These are phyloP conservation scores for Penicillium canariense DNA, from an alignment of 495 filamentous ascomycete genomes.

Conservation along the genomic window DNA sequence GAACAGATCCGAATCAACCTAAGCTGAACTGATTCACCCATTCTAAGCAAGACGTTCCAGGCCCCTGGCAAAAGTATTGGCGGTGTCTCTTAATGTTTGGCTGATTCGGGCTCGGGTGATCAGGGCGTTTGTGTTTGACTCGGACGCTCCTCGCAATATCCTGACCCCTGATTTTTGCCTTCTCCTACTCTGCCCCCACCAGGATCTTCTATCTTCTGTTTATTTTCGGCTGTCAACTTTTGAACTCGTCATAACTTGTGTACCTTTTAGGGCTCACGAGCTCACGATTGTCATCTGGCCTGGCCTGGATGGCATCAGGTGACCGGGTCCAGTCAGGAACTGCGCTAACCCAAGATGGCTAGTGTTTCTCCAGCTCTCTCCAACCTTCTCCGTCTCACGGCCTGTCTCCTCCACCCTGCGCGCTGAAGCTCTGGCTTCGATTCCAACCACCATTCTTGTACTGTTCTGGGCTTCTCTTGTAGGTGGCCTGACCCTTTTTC, in stretches of 20 bases:
- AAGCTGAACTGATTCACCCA: not conserved
- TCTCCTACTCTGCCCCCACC: not conserved
- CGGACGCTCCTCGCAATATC: not conserved
- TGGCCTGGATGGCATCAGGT: not conserved
- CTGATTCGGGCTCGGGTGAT: not conserved
- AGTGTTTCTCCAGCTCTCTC: constrained; percentile 26
- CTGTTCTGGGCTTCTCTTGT: constrained; percentile 45
- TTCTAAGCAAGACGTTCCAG: not conserved
- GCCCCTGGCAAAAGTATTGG: not conserved
- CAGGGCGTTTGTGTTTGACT: constrained; percentile 13
- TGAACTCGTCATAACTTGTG: not conserved
- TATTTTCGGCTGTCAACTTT: not conserved
- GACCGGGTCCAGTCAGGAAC: constrained; percentile 4
- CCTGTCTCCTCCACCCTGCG: constrained; percentile 9
- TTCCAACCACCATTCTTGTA: constrained; percentile 23
- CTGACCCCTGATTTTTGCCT: not conserved
- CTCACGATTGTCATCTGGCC: constrained; percentile 5
- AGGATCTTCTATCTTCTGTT: constrained; percentile 10
- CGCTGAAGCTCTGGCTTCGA: constrained; percentile 15
- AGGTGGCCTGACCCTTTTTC: constrained; percentile 50
- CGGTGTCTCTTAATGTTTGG: not conserved
- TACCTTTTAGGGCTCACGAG: not conserved
- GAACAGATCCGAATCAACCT: not conserved
- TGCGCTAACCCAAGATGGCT: constrained; percentile 9
- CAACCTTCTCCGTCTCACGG: constrained; percentile 11